A percentile compares a stretch with the other conserved stretches of the same genome.
Conservation (phyloP, 129 eudicot species). For the Saussurea involucrata region DNA sequence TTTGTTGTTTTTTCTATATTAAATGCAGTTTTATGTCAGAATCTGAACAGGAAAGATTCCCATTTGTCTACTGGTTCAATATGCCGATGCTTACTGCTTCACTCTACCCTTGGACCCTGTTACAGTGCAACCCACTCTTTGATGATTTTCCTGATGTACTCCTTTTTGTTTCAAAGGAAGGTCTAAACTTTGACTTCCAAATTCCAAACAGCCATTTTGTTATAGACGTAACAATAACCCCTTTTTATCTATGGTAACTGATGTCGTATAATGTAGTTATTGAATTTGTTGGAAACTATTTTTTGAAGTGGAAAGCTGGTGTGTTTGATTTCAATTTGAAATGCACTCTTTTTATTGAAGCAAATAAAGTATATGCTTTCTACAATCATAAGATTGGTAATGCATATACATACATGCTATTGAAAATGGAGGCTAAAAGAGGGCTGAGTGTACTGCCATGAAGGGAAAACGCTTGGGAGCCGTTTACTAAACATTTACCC, state of each 20-base stretch:
- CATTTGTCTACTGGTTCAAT: neutral
- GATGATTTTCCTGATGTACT: neutral
- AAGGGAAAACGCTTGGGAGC: neutral
- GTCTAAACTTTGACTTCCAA: neutral
- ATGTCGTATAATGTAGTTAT: neutral
- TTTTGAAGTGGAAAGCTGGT: neutral
- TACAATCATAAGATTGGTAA: neutral
- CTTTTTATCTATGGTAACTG: neutral
- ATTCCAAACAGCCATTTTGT: neutral
- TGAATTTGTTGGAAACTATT: neutral
- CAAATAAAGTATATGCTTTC: neutral
- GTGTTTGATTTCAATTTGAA: neutral
- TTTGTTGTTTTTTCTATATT: neutral
- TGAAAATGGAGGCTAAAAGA: neutral
- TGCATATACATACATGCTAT: neutral
- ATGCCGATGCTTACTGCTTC: neutral
- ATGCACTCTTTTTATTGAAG: neutral
- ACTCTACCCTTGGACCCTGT: neutral
- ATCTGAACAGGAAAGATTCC: neutral
- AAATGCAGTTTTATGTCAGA: neutral
- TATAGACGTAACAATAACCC: neutral
- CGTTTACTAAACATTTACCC: no score
- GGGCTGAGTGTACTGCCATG: neutral
- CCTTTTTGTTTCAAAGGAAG: neutral
- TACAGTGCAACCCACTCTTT: neutral